Base-by-base conservation (phyloP, 169 alveolate species). In the Theileria orientalis region DNA sequence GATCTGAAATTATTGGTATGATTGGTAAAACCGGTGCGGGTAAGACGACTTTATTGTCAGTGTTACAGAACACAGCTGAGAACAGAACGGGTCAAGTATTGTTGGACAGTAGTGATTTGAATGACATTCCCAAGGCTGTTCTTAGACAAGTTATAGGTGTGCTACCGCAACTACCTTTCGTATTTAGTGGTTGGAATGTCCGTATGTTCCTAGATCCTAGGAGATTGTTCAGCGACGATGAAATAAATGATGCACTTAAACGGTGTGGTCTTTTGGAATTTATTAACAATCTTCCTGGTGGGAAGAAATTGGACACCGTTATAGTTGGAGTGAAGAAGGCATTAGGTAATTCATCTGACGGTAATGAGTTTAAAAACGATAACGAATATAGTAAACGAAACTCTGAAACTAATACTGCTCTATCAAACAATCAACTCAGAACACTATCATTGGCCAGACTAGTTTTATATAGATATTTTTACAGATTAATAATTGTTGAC, bases 401-500 rank as follows among this genome's bases (percentile, higher is more conserved):
- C 32, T 9, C 9, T 64, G 74, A 35, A 57, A 23, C 23, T 35
- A 40, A 69, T 63, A 57, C 33, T 27, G 46, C 37, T n/a, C 64
- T 80, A 33, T 80, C 83, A 27, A 71, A 32, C 56, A 66, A 30
- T 16, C 88, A 80, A 68, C 72, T 92, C 47, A 80, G 95, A 16
- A 78, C 78, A 59, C 66, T 90, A 37, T 82, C 95, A 3, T 70
- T 92, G 16, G 92, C 92, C 9, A 78, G 92, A 63, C 71, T n/a
- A n/a, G n/a, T n/a, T n/a, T n/a, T n/a, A n/a, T n/a, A n/a, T n/a
- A n/a, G n/a, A n/a, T n/a, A n/a, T 14, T 68, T 66, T 13, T 91
- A 88, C 64, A 90, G 86, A 57, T 63, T 91, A 51, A 54, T 91
- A 2, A 51, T 91, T 44, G 73, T 91, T 35, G 95, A 91, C 69